Evolutionary conservation across 108 stramenopile genomes (phyloP), one percentile per base, ranked within the genome.

Genomic region (Mediolabrus comicus): DNA sequence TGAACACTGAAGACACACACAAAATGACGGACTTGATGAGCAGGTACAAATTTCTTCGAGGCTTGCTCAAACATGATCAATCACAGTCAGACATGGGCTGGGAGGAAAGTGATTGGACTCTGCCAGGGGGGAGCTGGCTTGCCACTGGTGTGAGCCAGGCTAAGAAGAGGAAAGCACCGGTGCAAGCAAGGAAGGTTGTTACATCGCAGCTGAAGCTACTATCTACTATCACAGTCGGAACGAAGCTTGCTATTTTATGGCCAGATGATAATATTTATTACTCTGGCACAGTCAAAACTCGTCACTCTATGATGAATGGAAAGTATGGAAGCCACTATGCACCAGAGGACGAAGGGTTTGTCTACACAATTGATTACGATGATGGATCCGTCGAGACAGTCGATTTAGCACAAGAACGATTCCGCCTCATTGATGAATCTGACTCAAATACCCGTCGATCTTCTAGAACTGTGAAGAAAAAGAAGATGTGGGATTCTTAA

Each of bases 31-130:
- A 67, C 22, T 62, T 79, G 17, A 19, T 53, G 33, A 28, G 62
- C n/a, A 61, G 78, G 57, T 79, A 65, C 61, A 72, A 68, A 2
- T 67, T 53, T 30, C 61, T 79, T 14, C 64, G 41, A 35, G 9
- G n/a, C 10, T 38, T 70, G 49, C 30, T 70, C 22, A n/a, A n/a
- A n/a, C 19, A 22, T 53, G 33, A 46, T 70, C 46, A 60, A 22
- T 26, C 33, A 12, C 29, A 13, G 12, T 31, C 30, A 67, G 8
- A 14, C 34, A 34, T 22, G 2, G 24, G 1, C 54, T 27, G 38
- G 35, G 54, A 25, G 12, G 25, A 52, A 53, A 34, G 27, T 14
- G 53, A 41, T 34, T 65, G 64, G 68, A n/a, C 19, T 27, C 29
- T 41, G 26, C 58, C 41, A 4, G 68, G 57, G 32, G 69, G 49